Evolutionary conservation across 2,329 filamentous ascomycete genomes (phyloP).

Genomic region (Gyromitra esculenta): DNA sequence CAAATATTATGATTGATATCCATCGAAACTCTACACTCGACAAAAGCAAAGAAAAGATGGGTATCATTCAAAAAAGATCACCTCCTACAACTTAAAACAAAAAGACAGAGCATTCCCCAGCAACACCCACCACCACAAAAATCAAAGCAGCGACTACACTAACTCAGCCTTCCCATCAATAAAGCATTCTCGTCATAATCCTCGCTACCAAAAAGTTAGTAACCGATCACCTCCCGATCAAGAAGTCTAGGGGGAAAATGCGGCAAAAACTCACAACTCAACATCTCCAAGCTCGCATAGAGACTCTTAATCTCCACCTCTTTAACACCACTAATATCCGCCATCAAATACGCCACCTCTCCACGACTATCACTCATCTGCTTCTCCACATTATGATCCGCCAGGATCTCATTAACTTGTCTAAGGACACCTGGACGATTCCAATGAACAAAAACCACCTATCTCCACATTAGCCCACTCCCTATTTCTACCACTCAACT

Average conservation of each 20-base stretch:
- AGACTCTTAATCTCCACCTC: conserved; percentile 84
- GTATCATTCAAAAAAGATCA: background rate
- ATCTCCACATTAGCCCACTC: background rate
- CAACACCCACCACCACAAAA: background rate
- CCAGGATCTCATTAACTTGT: conserved; percentile 92
- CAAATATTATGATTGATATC: background rate
- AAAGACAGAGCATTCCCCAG: background rate
- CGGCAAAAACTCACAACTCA: conserved; percentile 73
- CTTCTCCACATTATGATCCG: conserved; percentile 97
- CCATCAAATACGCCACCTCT: conserved; percentile 96
- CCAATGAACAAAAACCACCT: conserved; percentile 89
- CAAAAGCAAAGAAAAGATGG: background rate
- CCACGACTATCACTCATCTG: conserved; percentile 96
- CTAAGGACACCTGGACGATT: conserved; percentile 95
- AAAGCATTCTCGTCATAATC: conserved; percentile 52
- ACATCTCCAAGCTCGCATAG: conserved; percentile 80
- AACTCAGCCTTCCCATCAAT: conserved; percentile 14
- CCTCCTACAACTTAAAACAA: background rate
- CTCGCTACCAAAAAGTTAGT: conserved; percentile 41
- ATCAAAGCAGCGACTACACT: background rate
- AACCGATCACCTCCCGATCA: background rate
- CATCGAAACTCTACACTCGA: background rate
- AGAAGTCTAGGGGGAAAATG: background rate
- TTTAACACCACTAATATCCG: conserved; percentile 89
- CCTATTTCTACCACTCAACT: background rate